A percentile compares a stretch with the other conserved stretches of the same genome.
Evolutionary conservation across 202 grass and related monocot species (phyloP).

Genomic region (Schoenoplectus tabernaemontani): DNA sequence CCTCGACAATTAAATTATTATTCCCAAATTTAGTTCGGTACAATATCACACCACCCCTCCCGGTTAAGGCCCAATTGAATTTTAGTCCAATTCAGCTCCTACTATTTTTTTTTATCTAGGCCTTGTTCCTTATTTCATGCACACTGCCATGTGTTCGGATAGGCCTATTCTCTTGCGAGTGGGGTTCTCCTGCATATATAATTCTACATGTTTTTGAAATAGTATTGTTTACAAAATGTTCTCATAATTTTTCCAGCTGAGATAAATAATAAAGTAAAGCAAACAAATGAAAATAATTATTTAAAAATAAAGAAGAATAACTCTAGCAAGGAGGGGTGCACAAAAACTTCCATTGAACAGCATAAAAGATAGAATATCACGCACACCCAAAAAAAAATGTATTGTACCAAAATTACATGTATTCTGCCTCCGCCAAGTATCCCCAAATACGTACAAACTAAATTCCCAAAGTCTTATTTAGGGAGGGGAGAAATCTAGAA

Average conservation of each 20-base stretch:
- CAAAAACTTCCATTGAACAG: not conserved
- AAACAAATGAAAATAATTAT: not conserved
- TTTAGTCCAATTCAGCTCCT: no score
- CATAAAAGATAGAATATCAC: not conserved
- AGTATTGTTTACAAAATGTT: not conserved
- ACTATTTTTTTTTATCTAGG: not conserved
- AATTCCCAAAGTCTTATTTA: not conserved
- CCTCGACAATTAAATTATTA: no score
- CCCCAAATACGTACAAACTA: not conserved
- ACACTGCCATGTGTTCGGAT: no score
- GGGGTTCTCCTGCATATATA: not conserved
- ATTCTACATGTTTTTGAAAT: not conserved
- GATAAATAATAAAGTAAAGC: not conserved
- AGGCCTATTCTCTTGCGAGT: not conserved
- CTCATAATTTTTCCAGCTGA: not conserved
- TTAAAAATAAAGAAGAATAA: not conserved
- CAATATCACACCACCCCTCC: no score
- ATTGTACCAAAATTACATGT: not conserved
- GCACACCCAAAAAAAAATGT: not conserved
- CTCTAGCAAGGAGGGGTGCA: not conserved
- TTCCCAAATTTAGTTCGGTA: no score
- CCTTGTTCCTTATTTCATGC: not conserved
- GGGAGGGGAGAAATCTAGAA: not conserved
- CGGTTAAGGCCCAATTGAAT: no score
- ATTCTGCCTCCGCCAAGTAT: not conserved